Conservation (phyloP, 768 basidiomycete species). For the Coprinopsis sp. region DNA sequence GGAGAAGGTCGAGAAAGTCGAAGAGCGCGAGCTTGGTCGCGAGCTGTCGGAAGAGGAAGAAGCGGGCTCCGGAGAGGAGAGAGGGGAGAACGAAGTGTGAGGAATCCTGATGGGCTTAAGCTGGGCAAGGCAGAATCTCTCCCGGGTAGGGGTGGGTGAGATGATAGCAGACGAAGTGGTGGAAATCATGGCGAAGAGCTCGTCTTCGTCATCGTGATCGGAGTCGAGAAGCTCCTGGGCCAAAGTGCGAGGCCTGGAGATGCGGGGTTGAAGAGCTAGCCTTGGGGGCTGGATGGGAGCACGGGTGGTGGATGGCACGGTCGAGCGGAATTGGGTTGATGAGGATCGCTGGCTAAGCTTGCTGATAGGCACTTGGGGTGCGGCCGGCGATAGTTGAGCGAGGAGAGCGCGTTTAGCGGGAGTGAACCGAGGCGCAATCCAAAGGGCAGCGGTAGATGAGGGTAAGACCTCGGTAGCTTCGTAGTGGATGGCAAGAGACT, state of each 20-base stretch:
- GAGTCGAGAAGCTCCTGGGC: conserved; percentile 32
- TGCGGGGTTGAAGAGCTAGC: conserved; percentile 17
- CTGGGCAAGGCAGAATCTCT: conserved; percentile 19
- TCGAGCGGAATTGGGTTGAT: too few species aligned
- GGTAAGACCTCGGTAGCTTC: conserved; percentile 14
- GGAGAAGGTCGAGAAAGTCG: conserved; percentile 27
- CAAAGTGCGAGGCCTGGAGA: conserved; percentile 23
- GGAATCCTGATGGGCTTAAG: conserved; percentile 8
- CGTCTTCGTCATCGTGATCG: conserved; percentile 27
- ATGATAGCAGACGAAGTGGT: conserved; percentile 25
- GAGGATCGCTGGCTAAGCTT: conserved; percentile 18
- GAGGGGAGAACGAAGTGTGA: conserved; percentile 15
- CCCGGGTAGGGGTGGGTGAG: conserved; percentile 32
- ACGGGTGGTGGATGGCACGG: too few species aligned
- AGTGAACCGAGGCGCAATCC: conserved; percentile 20
- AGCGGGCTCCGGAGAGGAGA: conserved; percentile 21
- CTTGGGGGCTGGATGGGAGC: neutral
- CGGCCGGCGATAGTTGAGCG: conserved; percentile 12
- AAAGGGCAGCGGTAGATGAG: conserved; percentile 22
- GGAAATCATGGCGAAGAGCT: conserved; percentile 33
- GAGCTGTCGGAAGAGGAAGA: conserved; percentile 24
- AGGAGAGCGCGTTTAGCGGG: conserved; percentile 16
- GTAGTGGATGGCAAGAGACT: conserved; percentile 24
- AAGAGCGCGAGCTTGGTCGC: conserved; percentile 39
- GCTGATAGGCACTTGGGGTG: conserved; percentile 25